Percentiles rank a stretch among this genome's conserved stretches.
phyloP scores from a whole-genome alignment of 2,329 filamentous ascomycete species.

The Aspergillus fischeri region DNA sequence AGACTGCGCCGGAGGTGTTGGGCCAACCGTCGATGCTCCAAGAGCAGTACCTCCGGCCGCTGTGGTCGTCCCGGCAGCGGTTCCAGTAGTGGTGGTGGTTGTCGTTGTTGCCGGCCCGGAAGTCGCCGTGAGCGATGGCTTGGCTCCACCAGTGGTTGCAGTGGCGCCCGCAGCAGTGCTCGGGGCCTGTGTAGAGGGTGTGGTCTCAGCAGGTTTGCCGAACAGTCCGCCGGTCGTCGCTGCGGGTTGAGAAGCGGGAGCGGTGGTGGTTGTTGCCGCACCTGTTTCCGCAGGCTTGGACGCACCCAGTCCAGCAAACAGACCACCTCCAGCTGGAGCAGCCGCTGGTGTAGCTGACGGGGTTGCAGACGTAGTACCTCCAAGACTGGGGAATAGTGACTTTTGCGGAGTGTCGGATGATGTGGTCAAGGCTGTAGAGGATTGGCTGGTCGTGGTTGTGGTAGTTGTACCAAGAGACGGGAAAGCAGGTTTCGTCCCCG shows the following conservation, averaged over 20 bases:
- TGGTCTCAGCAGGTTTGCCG: conserved; percentile 21
- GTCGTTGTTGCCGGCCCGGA: conserved; percentile 32
- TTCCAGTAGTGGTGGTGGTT: conserved; percentile 21
- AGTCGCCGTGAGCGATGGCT: conserved; percentile 23
- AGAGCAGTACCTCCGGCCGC: conserved; percentile 40
- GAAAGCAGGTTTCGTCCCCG: conserved; percentile 26
- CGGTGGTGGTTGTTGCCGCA: conserved; percentile 25
- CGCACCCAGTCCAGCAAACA: conserved; percentile 28
- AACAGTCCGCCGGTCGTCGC: conserved; percentile 20
- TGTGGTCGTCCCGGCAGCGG: conserved; percentile 31
- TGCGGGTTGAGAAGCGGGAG: conserved; percentile 22
- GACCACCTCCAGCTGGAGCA: conserved; percentile 21
- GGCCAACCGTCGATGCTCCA: conserved; percentile 72
- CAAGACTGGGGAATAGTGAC: conserved; percentile 28
- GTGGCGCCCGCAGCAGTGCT: conserved; percentile 16
- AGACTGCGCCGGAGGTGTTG: conserved; percentile 73
- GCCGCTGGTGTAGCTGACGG: conserved; percentile 29
- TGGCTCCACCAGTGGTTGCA: conserved; percentile 18
- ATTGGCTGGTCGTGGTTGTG: conserved; percentile 13
- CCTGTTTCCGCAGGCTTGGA: conserved; percentile 26
- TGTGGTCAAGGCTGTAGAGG: conserved; percentile 22
- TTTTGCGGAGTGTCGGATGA: conserved; percentile 33
- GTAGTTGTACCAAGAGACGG: conserved; percentile 19
- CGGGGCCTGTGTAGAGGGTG: conserved; percentile 20
- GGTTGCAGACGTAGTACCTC: conserved; percentile 26